These are phyloP conservation scores for Alnus glutinosa DNA, from an alignment of 306 rosid genomes.

Conservation along the genomic window DNA sequence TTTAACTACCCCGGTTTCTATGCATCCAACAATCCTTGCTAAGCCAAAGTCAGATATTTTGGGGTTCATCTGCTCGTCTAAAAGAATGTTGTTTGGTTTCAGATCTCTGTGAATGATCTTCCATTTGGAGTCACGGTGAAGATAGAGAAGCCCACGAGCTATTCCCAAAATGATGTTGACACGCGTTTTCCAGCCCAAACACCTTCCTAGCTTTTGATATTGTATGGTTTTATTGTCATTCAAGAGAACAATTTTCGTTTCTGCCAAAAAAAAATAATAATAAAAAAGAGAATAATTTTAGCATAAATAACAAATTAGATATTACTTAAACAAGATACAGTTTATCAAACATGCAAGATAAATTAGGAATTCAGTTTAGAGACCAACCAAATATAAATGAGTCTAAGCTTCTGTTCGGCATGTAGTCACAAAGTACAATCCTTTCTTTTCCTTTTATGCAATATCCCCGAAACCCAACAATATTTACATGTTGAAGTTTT, in stretches of 20 bases:
- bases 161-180: conserved; percentile 42
- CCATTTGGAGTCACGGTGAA: conserved; percentile 37
- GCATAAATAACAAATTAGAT: background rate
- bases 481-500: conserved; percentile 52
- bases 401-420: conserved; percentile 56
- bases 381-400: conserved; percentile 45
- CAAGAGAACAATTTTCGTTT: background rate
- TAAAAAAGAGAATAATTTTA: background rate
- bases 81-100: conserved; percentile 37
- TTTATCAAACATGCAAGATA: background rate
- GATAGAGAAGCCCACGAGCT: conserved; percentile 32
- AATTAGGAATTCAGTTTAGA: background rate
- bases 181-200: conserved; percentile 39
- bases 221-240: background rate
- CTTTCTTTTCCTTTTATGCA: conserved; percentile 42
- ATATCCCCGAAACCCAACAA: conserved; percentile 47
- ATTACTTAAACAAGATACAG: background rate
- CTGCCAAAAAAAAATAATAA: too few relatives aligned
- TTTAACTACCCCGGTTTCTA: conserved; percentile 28
- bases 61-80: conserved; percentile 37
- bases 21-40: conserved; percentile 32
- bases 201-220: conserved; percentile 26
- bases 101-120: conserved; percentile 38
- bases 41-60: conserved; percentile 44
- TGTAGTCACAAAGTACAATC: conserved; percentile 45